Percentiles rank a stretch among this genome's conserved stretches.
phyloP scores from a whole-genome alignment of 2,329 filamentous ascomycete species.

The Stagonosporopsis chrysanthemi region DNA sequence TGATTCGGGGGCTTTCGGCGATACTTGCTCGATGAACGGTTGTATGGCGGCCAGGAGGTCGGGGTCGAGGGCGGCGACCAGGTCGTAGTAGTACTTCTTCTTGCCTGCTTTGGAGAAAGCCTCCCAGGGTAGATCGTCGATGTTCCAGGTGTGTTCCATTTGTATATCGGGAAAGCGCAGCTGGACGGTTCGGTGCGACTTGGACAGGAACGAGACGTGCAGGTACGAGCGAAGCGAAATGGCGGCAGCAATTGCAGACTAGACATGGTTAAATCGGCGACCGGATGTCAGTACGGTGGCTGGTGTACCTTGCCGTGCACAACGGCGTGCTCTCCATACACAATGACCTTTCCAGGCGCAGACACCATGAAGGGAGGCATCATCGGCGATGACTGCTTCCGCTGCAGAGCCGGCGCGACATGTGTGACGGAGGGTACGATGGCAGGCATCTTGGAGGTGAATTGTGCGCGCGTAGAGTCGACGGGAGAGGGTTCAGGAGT shows the following conservation, averaged over 20 bases:
- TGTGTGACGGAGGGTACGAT: constrained; percentile 19
- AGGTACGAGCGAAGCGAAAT: constrained; percentile 96
- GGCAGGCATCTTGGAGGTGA: constrained; percentile 33
- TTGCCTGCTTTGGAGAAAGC: constrained; percentile 80
- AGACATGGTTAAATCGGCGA: constrained; percentile 24
- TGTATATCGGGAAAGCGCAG: constrained; percentile 91
- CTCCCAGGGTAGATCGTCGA: constrained; percentile 88
- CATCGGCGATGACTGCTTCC: constrained; percentile 62
- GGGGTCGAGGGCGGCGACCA: constrained; percentile 78
- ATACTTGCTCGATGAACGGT: constrained; percentile 78
- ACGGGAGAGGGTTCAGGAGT: constrained; percentile 38
- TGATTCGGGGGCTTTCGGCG: constrained; percentile 69
- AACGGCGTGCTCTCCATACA: constrained; percentile 98
- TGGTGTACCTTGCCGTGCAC: constrained; percentile 84
- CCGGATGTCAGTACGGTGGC: background rate
- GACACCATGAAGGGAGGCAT: constrained; percentile 97
- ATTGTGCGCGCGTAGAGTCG: constrained; percentile 40
- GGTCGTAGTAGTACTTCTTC: constrained; percentile 94
- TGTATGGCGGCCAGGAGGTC: constrained; percentile 83
- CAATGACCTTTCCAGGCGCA: constrained; percentile 96
- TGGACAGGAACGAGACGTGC: constrained; percentile 91
- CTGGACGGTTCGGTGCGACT: constrained; percentile 86
- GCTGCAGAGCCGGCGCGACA: constrained; percentile 28
- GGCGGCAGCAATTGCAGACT: constrained; percentile 91
- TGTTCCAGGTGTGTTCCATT: constrained; percentile 90